Evolutionary conservation across 495 filamentous ascomycete genomes (phyloP).

Genomic region (Neurospora terricola): DNA sequence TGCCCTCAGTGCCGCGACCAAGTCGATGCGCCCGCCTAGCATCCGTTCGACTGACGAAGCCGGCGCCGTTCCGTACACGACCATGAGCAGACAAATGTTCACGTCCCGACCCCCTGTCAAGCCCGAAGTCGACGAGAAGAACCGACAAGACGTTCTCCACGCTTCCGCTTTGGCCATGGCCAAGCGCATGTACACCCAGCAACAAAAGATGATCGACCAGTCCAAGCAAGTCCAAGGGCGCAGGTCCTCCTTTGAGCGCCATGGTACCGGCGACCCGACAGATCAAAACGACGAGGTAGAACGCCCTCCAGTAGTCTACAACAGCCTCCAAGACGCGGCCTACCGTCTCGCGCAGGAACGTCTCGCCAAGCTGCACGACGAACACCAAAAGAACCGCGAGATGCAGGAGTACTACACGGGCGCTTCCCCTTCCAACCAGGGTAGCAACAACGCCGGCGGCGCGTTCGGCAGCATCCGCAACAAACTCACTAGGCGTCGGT

Average conservation of each 20-base stretch:
- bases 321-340: slow-evolving; percentile 70
- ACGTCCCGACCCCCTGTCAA: slow-evolving; percentile 65
- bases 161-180: slow-evolving; percentile 84
- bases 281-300: slow-evolving; percentile 16
- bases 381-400: slow-evolving; percentile 44
- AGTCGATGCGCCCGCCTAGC: slow-evolving; percentile 37
- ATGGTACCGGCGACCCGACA: slow-evolving; percentile 4
- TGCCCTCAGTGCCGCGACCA: slow-evolving; percentile 57
- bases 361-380: slow-evolving; percentile 66
- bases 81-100: slow-evolving; percentile 55
- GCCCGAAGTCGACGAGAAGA: slow-evolving; percentile 62
- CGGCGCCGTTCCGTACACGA: slow-evolving; percentile 37
- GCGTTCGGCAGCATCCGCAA: slow-evolving; percentile 42
- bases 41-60: slow-evolving; percentile 21
- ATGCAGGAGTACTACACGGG: slow-evolving; percentile 59
- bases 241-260: slow-evolving; percentile 17
- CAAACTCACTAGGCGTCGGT: slow-evolving; percentile 50
- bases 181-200: slow-evolving; percentile 65
- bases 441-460: slow-evolving; percentile 14
- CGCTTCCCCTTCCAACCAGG: not conserved
- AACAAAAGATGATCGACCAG: slow-evolving; percentile 49
- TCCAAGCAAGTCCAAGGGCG: slow-evolving; percentile 23
- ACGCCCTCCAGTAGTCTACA: slow-evolving; percentile 29
- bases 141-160: slow-evolving; percentile 56
- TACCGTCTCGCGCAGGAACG: slow-evolving; percentile 77